Base-by-base conservation (phyloP, 164 flowering plant species). In the Dillenia turbinata region DNA sequence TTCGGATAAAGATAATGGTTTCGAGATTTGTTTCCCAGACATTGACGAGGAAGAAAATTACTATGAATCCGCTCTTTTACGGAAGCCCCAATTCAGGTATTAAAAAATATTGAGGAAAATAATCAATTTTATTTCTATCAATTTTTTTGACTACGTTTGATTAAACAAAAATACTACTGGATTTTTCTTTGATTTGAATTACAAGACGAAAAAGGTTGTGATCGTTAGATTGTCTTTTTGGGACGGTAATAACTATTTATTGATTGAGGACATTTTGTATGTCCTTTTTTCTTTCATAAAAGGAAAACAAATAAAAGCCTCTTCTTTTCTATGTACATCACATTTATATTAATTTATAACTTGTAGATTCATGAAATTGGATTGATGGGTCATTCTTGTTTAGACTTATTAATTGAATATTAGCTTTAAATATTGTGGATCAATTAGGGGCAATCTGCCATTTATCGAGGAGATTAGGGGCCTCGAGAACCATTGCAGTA, bases 201-300 rank as follows among this genome's bases (percentile, higher is more conserved):
- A 26, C 33, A 26, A 93, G 96, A 82, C n/a, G n/a, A n/a, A n/a
- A n/a, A n/a, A n/a, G n/a, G n/a, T n/a, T n/a, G n/a, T n/a, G n/a
- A n/a, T n/a, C n/a, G n/a, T n/a, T n/a, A n/a, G n/a, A n/a, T n/a
- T n/a, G n/a, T n/a, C n/a, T n/a, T n/a, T n/a, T n/a, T n/a, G n/a
- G n/a, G n/a, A 59, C 11, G 78, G 90, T 60, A 85, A 85, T 73
- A 64, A 77, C 14, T 86, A 77, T 71, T 85, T 80, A 76, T 74
- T 73, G 1, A 75, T 87, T 61, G 98, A 88, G 73, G 96, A 90
- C 72, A 72, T 78, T 63, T 47, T 90, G 96, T 88, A 79, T 5
- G 92, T 56, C 40, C 16, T 4, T 47, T 26, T 44, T 22, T 57
- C 17, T 8, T 19, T 12, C 8, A 47, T 10, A 43, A 14, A 48